Base-by-base conservation (phyloP, 139 green algal species). In the Chlamydomonas sphaeroides region DNA sequence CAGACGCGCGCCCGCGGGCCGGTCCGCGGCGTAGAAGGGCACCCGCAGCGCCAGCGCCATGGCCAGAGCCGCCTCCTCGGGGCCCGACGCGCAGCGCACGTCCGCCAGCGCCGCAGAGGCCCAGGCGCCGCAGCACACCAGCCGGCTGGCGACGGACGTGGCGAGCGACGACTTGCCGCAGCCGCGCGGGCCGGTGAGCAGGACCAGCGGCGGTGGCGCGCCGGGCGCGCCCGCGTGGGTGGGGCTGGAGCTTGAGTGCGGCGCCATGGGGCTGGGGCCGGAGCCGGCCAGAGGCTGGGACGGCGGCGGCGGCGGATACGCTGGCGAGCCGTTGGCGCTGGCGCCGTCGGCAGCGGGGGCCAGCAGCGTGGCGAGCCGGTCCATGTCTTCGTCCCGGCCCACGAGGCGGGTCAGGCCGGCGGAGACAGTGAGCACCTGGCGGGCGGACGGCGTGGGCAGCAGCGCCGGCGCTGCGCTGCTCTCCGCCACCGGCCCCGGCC, bases 1-100 rank as follows among this genome's bases (percentile, higher is more conserved):
- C 63, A 84, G 77, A 28, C 77, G 65, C 20, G 67, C 61, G 25
- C 48, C 49, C 23, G 65, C 77, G 5, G 77, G 48, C 26, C 77
- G 65, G 63, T 75, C 49, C 5, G 65, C 49, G 23, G 77, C 77
- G 65, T 84, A 84, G 51, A 84, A 84, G 35, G 77, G 77, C 77
- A 84, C 65, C 1, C 72, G 56, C 20, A 84, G 77, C 36, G 77
- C 77, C 36, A 84, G 49, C 0, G 57, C 41, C 26, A 84, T 75
- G 6, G 53, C 65, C 48, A 84, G 77, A 1, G 77, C 77, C 0
- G 65, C 77, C 65, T 84, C 77, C 33, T 84, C 77, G 0, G 62
- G 39, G 5, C 65, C 49, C 8, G 25, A 30, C 1, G 35, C 35
- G 26, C 51, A 67, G 5, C 77, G 77, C 49, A 84, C 5, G 77